Conservation (phyloP, 2,329 filamentous ascomycete species). For the Knufia fluminis region DNA sequence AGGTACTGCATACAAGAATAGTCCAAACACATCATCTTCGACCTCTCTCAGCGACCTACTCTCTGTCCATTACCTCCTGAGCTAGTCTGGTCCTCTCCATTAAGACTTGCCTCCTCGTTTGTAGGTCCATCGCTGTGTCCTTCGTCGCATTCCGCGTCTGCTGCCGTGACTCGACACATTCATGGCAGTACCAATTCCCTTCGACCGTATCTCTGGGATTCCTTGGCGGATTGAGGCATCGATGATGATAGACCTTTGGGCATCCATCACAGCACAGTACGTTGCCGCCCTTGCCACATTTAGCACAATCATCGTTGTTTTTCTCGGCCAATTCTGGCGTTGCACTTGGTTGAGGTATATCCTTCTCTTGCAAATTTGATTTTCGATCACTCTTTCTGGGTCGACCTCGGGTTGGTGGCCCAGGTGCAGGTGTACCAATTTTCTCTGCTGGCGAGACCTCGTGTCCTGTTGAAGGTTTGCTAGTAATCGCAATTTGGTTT, state of each 20-base stretch:
- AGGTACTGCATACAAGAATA: too few relatives aligned
- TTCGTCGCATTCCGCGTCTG: not conserved
- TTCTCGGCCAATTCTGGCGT: not conserved
- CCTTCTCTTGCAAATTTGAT: not conserved
- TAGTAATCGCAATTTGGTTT: not conserved
- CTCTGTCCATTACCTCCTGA: constrained; percentile 1
- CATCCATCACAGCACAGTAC: constrained; percentile 9
- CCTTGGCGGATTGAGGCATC: constrained; percentile 1
- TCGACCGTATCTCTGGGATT: not conserved
- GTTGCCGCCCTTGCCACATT: constrained; percentile 1
- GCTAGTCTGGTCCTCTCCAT: constrained; percentile 2
- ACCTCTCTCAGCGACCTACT: not conserved
- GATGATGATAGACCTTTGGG: constrained; percentile 6
- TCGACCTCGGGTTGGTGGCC: not conserved
- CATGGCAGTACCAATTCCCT: constrained; percentile 4
- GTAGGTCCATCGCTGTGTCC: not conserved
- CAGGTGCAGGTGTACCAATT: not conserved
- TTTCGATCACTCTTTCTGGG: not conserved
- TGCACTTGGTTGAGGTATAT: not conserved
- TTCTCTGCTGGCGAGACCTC: not conserved
- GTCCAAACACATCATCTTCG: too few relatives aligned
- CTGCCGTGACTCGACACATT: not conserved
- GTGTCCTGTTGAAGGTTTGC: not conserved
- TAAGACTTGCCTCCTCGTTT: not conserved
- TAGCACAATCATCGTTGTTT: constrained; percentile 6